These are phyloP conservation scores for Gilbertella persicaria DNA, from an alignment of 371 early-diverging fungal genomes.

Conservation along the genomic window DNA sequence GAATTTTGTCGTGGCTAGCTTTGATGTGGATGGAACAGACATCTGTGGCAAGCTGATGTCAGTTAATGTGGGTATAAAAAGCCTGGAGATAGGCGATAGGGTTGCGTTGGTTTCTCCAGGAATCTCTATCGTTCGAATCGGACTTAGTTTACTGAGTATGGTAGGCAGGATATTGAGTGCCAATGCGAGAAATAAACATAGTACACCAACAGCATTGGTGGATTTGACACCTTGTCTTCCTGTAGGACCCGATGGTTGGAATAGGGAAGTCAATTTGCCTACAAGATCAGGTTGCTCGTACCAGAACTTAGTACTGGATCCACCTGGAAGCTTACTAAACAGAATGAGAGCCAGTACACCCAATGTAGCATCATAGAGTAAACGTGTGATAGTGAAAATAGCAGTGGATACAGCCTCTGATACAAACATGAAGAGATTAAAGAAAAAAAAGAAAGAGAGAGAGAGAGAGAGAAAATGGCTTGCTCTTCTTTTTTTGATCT, in stretches of 20 bases:
- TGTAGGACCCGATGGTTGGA: conserved; percentile 18
- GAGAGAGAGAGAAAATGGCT: too few relatives aligned
- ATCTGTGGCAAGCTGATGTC: conserved; percentile 12
- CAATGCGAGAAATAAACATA: conserved; percentile 3
- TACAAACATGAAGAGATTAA: too few relatives aligned
- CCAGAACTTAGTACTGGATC: conserved; percentile 20
- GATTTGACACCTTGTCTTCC: conserved; percentile 11
- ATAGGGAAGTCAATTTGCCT: conserved; percentile 8
- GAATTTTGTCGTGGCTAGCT: conserved; percentile 1
- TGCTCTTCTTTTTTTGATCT: too few relatives aligned
- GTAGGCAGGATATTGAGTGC: conserved; percentile 14
- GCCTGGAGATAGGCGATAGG: conserved; percentile 4
- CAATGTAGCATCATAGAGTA: conserved; percentile 9
- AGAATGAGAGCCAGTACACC: conserved; percentile 1
- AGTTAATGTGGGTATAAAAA: conserved; percentile 15
- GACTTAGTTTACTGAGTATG: conserved; percentile 13
- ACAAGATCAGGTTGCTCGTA: conserved; percentile 17
- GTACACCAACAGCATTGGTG: conserved; percentile 7
- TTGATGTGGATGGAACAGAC: neutral
- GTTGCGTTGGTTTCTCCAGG: conserved; percentile 5
- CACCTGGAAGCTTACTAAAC: conserved; percentile 15
- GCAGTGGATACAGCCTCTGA: conserved; percentile 12
- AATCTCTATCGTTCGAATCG: neutral
- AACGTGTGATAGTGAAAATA: conserved; percentile 12
- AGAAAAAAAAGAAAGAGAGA: too few relatives aligned